phyloP scores from a whole-genome alignment of 805 yeast species.

The Zygoascus tannicola region DNA sequence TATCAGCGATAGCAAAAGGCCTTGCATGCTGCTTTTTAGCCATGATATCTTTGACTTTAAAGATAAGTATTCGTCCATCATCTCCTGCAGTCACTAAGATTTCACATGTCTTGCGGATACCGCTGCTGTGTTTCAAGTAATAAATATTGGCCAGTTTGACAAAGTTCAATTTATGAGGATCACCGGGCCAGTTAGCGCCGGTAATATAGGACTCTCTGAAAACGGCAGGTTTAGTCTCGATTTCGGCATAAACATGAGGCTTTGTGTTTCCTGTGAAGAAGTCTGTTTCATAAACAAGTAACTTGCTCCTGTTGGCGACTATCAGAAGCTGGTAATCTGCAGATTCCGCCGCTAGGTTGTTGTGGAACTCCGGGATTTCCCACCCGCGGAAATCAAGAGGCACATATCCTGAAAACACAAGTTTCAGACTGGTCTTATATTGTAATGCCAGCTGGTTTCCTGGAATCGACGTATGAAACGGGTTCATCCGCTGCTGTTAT shows the following conservation, averaged over 20 bases:
- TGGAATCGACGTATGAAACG: no score
- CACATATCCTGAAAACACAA: not conserved
- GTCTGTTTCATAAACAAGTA: not conserved
- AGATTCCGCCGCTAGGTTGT: constrained; percentile 8
- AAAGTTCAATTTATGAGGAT: constrained; percentile 49
- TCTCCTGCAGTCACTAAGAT: constrained; percentile 44
- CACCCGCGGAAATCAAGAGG: not conserved
- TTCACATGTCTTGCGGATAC: constrained; percentile 18
- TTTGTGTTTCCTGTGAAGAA: not conserved
- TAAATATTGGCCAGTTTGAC: constrained; percentile 33
- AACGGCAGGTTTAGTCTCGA: constrained; percentile 36
- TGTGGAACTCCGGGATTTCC: constrained; percentile 4
- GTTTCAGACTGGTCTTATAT: not conserved
- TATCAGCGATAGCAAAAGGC: constrained; percentile 4
- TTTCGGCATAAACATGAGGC: constrained; percentile 7
- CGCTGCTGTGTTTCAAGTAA: not conserved
- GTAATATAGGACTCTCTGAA: constrained; percentile 35
- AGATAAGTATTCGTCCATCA: constrained; percentile 40
- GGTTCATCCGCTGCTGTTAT: no score
- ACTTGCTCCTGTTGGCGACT: not conserved
- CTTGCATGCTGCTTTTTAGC: constrained; percentile 12
- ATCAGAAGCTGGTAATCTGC: not conserved
- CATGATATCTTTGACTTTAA: constrained; percentile 26
- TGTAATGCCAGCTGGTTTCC: not conserved
- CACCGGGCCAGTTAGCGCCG: constrained; percentile 42